These are phyloP conservation scores for Solanum microdontum DNA, from an alignment of 257 asterid species.

Conservation along the genomic window DNA sequence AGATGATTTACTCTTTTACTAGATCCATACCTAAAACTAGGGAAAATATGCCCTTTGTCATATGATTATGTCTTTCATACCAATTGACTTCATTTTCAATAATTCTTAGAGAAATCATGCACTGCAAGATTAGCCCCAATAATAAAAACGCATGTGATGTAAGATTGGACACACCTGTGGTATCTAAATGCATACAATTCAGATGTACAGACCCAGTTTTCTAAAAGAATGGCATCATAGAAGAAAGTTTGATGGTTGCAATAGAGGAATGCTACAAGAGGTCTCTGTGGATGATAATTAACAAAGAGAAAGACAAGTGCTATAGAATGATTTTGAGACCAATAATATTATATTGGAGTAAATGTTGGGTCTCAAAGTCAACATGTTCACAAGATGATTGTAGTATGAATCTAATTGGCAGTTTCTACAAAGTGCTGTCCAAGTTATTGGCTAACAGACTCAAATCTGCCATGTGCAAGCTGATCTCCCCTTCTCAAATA, in stretches of 20 bases:
- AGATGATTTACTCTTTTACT: not conserved
- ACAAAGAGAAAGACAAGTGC: not conserved
- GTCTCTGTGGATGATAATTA: not conserved
- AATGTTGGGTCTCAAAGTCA: not conserved
- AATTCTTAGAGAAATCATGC: not conserved
- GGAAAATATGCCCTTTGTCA: not conserved
- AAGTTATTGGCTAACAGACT: not conserved
- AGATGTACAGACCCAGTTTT: not conserved
- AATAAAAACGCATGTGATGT: not conserved
- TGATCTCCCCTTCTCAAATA: not conserved
- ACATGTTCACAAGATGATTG: not conserved
- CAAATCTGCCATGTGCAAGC: not conserved
- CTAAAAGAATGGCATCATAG: not conserved
- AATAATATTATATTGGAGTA: not conserved
- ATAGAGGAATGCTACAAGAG: not conserved
- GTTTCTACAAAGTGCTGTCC: not conserved
- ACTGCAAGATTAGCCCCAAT: not conserved
- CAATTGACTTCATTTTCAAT: not conserved
- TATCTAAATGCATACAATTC: not conserved
- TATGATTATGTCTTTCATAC: not conserved
- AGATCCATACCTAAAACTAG: not conserved
- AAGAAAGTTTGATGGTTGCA: not conserved
- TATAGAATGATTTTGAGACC: not conserved
- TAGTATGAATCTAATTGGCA: not conserved
- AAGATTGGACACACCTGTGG: not conserved